Conservation (phyloP, 768 basidiomycete species). For the Boletus huronensis region DNA sequence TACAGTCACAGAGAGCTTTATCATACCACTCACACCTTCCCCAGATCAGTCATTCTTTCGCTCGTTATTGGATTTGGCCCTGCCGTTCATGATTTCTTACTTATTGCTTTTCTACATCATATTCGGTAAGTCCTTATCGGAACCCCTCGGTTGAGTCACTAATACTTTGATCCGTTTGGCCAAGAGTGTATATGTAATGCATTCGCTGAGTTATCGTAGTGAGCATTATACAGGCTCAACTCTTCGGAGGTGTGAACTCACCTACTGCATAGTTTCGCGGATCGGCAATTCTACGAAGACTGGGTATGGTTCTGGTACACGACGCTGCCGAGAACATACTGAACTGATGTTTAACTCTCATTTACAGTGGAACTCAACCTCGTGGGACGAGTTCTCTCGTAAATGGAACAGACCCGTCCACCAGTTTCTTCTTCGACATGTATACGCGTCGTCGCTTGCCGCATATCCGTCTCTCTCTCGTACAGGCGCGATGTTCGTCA, state of each 20-base stretch:
- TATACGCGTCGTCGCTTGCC: conserved; percentile 85
- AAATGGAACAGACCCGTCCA: conserved; percentile 99
- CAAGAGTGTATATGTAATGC: conserved; percentile 94
- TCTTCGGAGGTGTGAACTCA: not conserved
- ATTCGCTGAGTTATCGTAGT: conserved; percentile 92
- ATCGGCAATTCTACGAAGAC: conserved; percentile 95
- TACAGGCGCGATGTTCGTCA: conserved; percentile 83
- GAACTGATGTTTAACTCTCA: not conserved
- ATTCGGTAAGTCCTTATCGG: conserved; percentile 50
- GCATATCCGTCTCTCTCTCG: conserved; percentile 68
- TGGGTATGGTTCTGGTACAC: conserved; percentile 52
- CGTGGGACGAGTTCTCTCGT: conserved; percentile 95
- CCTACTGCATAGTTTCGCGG: conserved; percentile 69
- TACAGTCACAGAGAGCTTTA: conserved; percentile 91
- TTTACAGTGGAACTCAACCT: conserved; percentile 89
- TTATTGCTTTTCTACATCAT: conserved; percentile 83
- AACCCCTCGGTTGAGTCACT: not conserved
- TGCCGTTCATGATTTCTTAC: conserved; percentile 94
- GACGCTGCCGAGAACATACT: not conserved
- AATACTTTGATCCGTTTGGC: not conserved
- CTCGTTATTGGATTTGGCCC: conserved; percentile 77
- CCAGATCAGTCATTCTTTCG: conserved; percentile 68
- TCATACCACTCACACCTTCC: conserved; percentile 76
- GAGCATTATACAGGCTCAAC: conserved; percentile 24
- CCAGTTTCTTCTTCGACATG: conserved; percentile 88